A percentile compares a stretch with the other conserved stretches of the same genome.
These are phyloP conservation scores for Heliamphora pulchella DNA, from an alignment of 179 eudicot species.

Conservation along the genomic window DNA sequence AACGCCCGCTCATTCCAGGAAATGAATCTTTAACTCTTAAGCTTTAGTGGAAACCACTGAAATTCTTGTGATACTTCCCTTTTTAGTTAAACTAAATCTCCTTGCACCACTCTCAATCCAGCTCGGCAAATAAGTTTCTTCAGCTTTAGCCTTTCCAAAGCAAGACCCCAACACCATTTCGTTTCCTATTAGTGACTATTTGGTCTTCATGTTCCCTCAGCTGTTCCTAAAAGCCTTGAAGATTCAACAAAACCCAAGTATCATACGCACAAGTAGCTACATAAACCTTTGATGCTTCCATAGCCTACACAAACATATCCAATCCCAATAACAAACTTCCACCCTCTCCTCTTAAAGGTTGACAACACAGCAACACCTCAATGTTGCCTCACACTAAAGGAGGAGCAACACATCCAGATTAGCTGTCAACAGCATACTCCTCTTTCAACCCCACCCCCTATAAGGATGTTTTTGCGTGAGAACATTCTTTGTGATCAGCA, in stretches of 20 bases:
- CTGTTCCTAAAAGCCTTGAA: neutral
- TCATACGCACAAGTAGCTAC: neutral
- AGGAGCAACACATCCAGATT: neutral
- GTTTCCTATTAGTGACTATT: neutral
- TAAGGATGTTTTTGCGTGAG: too few relatives aligned
- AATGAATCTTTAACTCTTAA: neutral
- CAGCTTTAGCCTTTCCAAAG: neutral
- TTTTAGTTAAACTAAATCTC: neutral
- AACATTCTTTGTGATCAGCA: too few relatives aligned
- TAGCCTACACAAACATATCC: neutral
- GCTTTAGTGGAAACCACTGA: neutral
- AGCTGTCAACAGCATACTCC: too few relatives aligned
- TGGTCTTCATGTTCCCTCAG: neutral
- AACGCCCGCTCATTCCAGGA: neutral
- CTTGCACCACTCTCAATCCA: neutral
- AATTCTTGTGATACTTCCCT: neutral
- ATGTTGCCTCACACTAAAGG: neutral
- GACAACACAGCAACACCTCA: neutral
- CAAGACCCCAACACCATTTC: neutral
- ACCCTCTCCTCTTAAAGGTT: neutral
- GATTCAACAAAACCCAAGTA: neutral
- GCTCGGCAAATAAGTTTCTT: neutral
- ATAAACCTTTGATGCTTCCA: neutral
- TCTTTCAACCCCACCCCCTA: too few relatives aligned
- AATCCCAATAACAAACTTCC: neutral